A percentile compares a stretch with the other conserved stretches of the same genome.
Conservation (phyloP, 2,329 filamentous ascomycete species). For the Falciphora oryzae region DNA sequence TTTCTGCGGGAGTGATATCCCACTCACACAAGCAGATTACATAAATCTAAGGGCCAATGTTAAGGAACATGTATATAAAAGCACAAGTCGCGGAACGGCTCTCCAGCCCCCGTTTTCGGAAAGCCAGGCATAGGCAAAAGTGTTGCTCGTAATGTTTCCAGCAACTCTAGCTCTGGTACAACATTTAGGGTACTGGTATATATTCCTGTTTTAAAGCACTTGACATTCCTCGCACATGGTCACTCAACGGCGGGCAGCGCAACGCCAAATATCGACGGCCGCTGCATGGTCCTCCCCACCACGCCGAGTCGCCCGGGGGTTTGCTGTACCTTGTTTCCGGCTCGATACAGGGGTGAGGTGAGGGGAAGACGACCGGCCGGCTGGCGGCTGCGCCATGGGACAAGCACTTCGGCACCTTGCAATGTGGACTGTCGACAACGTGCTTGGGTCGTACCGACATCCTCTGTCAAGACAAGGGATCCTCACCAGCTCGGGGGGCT, state of each 20-base stretch:
- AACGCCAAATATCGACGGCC: background rate
- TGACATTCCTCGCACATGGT: background rate
- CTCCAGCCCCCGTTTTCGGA: background rate
- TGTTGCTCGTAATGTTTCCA: too few relatives aligned
- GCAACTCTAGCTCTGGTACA: too few relatives aligned
- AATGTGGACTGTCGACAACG: background rate
- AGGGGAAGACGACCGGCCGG: background rate
- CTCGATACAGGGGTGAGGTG: background rate
- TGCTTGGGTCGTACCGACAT: background rate
- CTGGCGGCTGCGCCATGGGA: background rate
- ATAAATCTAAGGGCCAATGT: background rate
- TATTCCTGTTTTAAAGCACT: background rate
- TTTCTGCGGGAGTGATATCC: constrained; percentile 3
- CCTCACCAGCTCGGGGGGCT: background rate
- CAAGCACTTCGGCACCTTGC: background rate
- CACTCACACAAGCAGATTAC: background rate
- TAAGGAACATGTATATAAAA: background rate
- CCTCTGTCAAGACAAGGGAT: background rate
- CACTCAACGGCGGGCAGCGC: background rate
- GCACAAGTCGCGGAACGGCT: background rate
- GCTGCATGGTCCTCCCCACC: background rate
- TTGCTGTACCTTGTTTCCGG: background rate
- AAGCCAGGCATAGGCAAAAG: background rate
- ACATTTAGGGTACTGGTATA: too few relatives aligned
- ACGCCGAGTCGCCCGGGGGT: background rate